Evolutionary conservation across 2,329 filamentous ascomycete species (phyloP), one percentile per base, ranked within the genome.

Genomic region (Camptophora hylomeconis): DNA sequence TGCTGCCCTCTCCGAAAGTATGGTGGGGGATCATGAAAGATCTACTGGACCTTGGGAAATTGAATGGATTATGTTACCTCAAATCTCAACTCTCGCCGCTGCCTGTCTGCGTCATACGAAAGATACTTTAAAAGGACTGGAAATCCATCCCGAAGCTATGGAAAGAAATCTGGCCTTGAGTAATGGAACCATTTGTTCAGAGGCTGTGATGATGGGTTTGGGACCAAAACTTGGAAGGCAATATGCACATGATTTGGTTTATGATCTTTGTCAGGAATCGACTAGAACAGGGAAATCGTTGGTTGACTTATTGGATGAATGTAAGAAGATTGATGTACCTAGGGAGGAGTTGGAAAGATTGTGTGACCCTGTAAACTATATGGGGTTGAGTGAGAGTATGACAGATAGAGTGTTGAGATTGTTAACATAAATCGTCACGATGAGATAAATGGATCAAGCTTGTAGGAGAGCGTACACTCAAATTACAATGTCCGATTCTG

Each of bases 121-220:
- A 17, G 69, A 69, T 37, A 63, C 61, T 1, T 47, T 71, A 2
- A 54, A 55, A 1, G 67, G 66, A 0, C 51, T 72, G 1, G 57
- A 61, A 3, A 66, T 72, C 2, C 57, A 71, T 36, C 50, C 51
- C 1, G 53, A 59, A 28, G 49, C 56, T 9, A 69, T 72, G 65
- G 41, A 57, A 32, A 45, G 47, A 0, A 72, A 71, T 37, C 51
- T 72, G 2, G 53, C 58, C 30, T 64, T 60, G 1, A 69, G 63
- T 0, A 52, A 53, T 21, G 67, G 67, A 0, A 46, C 68, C n/a
- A 70, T 72, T 39, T 67, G 69, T 7, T 65, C 57, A 1, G 68
- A 72, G 48, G 65, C 67, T 1, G 63, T 72, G 11, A 71, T 72
- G 67, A 71, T 72, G 68, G 61, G 57, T 1, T 50, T 72, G 32